Base-by-base conservation (phyloP, 2,329 filamentous ascomycete species). In the Huntiella moniliformis region DNA sequence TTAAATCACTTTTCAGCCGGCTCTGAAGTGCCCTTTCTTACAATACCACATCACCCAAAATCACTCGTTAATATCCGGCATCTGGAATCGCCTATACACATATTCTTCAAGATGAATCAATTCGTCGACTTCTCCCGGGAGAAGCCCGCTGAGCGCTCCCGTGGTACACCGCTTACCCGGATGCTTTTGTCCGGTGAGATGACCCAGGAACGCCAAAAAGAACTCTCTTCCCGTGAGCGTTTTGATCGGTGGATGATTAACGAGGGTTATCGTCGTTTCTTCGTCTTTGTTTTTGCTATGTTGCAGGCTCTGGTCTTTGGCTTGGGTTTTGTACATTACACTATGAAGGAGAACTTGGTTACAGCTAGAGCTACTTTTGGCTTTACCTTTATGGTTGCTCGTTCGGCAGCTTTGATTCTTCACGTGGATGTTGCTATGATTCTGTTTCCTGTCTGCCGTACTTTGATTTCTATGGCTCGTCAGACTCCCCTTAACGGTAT, bases 201-300 rank as follows among this genome's bases (percentile, higher is more conserved):
- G 73, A 83, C 77, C 46, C 77, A 77, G 55, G 79, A 85, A 58
- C 72, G 67, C 56, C 77, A 80, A 53, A 77, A 76, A 57, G 71
- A 77, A 47, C 64, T 88, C 54, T 75, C 74, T 17, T 61, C 73
- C 51, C 71, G 73, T 56, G 80, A 88, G 60, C 80, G 73, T 58
- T 80, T 88, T 57, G 79, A 87, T 60, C 69, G 77, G 53, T 91
- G 83, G 83, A 87, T 91, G 82, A 79, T 88, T 51, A 88, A 88
- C 58, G 83, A 88, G 59, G 83, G 83, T 50, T 86, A 85, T 59
- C 71, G 81, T 58, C 70, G 81, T 74, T 70, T 88, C 75, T 85
- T 68, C 48, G 81, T 88, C 49, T 77, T 78, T 54, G 67, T 82
- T 44, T 91, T 88, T 61, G 70, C 81, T 55, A 58, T 80, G 38